Percentiles rank a stretch among this genome's conserved stretches.
Evolutionary conservation across 306 rosid species (phyloP).

Genomic region (Begonia loranthoides): DNA sequence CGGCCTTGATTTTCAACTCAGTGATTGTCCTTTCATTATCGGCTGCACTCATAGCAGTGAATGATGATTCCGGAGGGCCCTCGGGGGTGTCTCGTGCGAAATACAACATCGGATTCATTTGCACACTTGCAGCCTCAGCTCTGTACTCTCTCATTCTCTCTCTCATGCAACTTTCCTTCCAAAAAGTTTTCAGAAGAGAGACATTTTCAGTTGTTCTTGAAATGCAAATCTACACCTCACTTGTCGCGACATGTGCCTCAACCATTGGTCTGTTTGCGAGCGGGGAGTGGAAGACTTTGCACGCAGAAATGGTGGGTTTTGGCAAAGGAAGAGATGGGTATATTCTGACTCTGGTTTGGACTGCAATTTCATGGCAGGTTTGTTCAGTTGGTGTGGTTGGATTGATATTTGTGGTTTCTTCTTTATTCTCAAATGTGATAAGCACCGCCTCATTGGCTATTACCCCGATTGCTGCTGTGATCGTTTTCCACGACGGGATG

Average conservation of each 20-base stretch:
- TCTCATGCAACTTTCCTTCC: too few species aligned
- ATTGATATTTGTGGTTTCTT: conserved; percentile 67
- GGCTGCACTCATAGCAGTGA: conserved; percentile 57
- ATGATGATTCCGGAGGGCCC: conserved; percentile 54
- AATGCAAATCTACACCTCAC: conserved; percentile 79
- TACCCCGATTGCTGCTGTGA: conserved; percentile 70
- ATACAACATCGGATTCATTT: too few species aligned
- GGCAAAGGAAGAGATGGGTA: conserved; percentile 48
- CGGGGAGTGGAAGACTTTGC: conserved; percentile 64
- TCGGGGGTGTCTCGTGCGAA: background rate
- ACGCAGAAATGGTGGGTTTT: conserved; percentile 51
- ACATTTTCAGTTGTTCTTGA: conserved; percentile 76
- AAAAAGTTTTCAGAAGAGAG: conserved; percentile 58
- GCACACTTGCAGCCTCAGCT: conserved; percentile 48
- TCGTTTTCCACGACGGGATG: conserved; percentile 73
- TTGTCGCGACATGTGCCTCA: conserved; percentile 58
- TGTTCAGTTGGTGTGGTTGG: conserved; percentile 91
- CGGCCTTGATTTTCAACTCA: conserved; percentile 52
- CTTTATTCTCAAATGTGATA: conserved; percentile 84
- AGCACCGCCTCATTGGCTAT: conserved; percentile 78
- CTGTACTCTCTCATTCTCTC: conserved; percentile 31
- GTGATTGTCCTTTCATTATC: conserved; percentile 56
- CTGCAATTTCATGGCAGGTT: conserved; percentile 75
- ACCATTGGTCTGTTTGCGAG: conserved; percentile 60
- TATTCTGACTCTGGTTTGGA: conserved; percentile 61